These are phyloP conservation scores for Xylaria sp. DNA, from an alignment of 2,329 filamentous ascomycete species.

Conservation along the genomic window DNA sequence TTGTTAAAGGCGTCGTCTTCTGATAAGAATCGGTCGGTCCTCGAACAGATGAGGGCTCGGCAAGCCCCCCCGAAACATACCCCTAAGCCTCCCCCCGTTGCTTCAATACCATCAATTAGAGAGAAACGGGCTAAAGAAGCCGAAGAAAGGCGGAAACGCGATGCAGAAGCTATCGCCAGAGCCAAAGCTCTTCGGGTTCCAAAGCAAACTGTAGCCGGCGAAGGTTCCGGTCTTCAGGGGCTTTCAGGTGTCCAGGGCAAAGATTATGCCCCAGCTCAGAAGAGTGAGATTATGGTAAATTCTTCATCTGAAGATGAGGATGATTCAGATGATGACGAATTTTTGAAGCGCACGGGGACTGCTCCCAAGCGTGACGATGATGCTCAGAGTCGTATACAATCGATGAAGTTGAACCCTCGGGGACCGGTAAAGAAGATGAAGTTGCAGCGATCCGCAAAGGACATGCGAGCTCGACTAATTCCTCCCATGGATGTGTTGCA, in stretches of 20 bases:
- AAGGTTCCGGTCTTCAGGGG: conserved; percentile 80
- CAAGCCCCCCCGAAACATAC: conserved; percentile 42
- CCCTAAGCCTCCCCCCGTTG: conserved; percentile 50
- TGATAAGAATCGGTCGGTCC: conserved; percentile 56
- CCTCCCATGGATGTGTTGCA: conserved; percentile 89
- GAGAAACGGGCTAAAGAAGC: conserved; percentile 79
- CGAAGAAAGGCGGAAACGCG: conserved; percentile 77
- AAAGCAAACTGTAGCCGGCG: conserved; percentile 69
- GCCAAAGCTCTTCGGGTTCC: conserved; percentile 69
- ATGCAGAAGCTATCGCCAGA: conserved; percentile 75
- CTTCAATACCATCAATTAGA: conserved; percentile 68
- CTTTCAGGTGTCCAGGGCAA: conserved; percentile 78
- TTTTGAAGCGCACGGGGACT: conserved; percentile 59
- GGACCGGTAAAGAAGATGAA: conserved; percentile 87
- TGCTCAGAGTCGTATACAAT: conserved; percentile 59
- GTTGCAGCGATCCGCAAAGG: conserved; percentile 83
- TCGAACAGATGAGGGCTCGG: conserved; percentile 58
- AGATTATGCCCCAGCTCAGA: conserved; percentile 73
- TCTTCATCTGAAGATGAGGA: conserved; percentile 80
- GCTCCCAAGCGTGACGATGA: conserved; percentile 59
- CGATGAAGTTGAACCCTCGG: conserved; percentile 65
- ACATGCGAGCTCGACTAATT: conserved; percentile 91
- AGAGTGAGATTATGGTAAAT: conserved; percentile 91
- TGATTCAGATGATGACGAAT: conserved; percentile 69
- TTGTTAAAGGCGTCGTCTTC: conserved; percentile 57